These are phyloP conservation scores for Pseudogymnoascus sp. DNA, from an alignment of 2,329 filamentous ascomycete genomes.

Conservation along the genomic window DNA sequence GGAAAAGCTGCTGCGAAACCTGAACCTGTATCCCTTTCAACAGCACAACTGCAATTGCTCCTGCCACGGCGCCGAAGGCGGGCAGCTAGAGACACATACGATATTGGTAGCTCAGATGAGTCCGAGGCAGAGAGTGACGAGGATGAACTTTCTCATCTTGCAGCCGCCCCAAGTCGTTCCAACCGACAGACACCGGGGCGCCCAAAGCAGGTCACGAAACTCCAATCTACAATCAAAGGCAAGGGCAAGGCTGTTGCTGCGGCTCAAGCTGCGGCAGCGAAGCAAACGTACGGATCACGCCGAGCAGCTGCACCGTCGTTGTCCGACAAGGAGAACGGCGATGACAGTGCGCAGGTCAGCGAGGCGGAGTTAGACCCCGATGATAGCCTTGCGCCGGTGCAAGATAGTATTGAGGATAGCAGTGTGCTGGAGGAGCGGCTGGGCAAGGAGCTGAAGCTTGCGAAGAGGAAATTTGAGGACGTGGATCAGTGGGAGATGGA, in stretches of 20 bases:
- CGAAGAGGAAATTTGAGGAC: slow-evolving; percentile 57
- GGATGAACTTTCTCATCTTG: slow-evolving; percentile 47
- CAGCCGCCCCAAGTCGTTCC: slow-evolving; percentile 32
- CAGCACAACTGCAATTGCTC: slow-evolving; percentile 31
- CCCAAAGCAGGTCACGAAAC: slow-evolving; percentile 23
- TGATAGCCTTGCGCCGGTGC: slow-evolving; percentile 37
- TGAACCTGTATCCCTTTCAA: slow-evolving; percentile 24
- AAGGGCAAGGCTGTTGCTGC: slow-evolving; percentile 12
- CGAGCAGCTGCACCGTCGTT: slow-evolving; percentile 18
- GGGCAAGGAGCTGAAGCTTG: slow-evolving; percentile 44
- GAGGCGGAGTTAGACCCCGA: slow-evolving; percentile 31
- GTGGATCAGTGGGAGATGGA: slow-evolving; percentile 62
- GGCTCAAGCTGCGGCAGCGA: slow-evolving; percentile 15
- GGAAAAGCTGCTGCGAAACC: slow-evolving; percentile 18
- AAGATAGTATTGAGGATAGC: slow-evolving; percentile 34
- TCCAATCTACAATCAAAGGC: slow-evolving; percentile 18
- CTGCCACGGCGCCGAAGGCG: slow-evolving; percentile 29
- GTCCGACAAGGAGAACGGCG: slow-evolving; percentile 54
- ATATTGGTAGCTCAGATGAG: slow-evolving; percentile 37
- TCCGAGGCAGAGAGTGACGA: slow-evolving; percentile 45
- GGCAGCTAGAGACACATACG: slow-evolving; percentile 29
- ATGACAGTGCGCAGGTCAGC: slow-evolving; percentile 28
- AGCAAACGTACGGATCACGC: slow-evolving; percentile 43
- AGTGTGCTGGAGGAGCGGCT: slow-evolving; percentile 34
- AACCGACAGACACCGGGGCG: slow-evolving; percentile 21